Evolutionary conservation across 192 early-diverging fungal species (phyloP).

Genomic region (Linderina pennispora): DNA sequence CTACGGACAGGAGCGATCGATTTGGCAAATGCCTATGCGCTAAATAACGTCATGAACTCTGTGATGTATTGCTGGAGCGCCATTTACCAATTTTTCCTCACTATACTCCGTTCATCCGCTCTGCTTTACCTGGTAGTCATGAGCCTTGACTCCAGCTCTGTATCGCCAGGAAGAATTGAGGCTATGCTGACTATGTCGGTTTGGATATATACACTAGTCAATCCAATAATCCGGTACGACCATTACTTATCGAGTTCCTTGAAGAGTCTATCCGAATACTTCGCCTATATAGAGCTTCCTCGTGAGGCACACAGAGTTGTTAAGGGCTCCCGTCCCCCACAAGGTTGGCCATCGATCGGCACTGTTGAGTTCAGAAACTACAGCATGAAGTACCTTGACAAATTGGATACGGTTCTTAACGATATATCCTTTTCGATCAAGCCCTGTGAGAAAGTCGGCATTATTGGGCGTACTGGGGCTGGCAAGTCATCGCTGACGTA

Average conservation of each 20-base stretch:
- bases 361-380: constrained; percentile 34
- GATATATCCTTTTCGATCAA: constrained; percentile 29
- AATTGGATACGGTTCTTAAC: constrained; percentile 17
- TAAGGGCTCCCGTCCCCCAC: constrained; percentile 25
- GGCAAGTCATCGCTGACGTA: constrained; percentile 57
- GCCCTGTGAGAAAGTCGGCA: constrained; percentile 54
- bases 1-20: too few relatives aligned
- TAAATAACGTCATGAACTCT: too few relatives aligned
- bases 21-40: too few relatives aligned
- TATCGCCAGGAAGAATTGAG: too few relatives aligned
- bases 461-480: constrained; percentile 48
- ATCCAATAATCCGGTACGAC: too few relatives aligned
- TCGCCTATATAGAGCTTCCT: constrained; percentile 6
- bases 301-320: constrained; percentile 62
- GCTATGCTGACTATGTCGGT: too few relatives aligned
- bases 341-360: constrained; percentile 45
- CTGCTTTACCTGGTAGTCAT: too few relatives aligned
- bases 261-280: constrained; percentile 2
- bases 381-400: constrained; percentile 39
- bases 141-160: too few relatives aligned
- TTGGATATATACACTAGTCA: background rate
- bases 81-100: too few relatives aligned
- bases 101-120: too few relatives aligned
- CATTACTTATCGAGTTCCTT: too few relatives aligned
- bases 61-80: too few relatives aligned